Base-by-base conservation (phyloP, 768 basidiomycete genomes). In the Termitomyces sp. region DNA sequence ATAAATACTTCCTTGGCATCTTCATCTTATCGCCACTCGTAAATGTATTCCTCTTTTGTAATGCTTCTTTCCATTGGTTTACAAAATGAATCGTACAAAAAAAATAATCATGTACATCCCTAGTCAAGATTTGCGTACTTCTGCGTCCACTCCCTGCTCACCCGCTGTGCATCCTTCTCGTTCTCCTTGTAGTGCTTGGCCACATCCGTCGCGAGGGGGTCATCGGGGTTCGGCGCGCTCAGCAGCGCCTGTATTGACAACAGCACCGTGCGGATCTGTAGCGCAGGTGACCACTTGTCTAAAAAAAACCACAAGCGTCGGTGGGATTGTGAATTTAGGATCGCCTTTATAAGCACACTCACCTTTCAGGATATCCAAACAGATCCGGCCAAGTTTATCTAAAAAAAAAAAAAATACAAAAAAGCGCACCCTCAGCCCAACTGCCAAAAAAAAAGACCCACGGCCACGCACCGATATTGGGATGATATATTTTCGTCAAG, bases 261-360 rank as follows among this genome's bases (percentile, higher is more conserved):
- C 60, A 99, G 81, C 55, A 99, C 97, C 1, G 97, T 99, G 67
- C 97, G 90, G 77, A 99, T 99, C 74, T 99, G 97, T 18, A 99
- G 82, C 0, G 97, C 97, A 20, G 97, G 97, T 11, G 95, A 97
- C 97, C 97, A 99, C 81, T 98, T 98, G 76, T 99, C 97, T 94
- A 68, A 18, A 45, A 38, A 45, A 45, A 8, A 45, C 9, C 28
- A 49, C 50, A 49, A 15, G 12, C 49, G 44, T 58, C 55, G 39
- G 50, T 61, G n/a, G n/a, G n/a, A n/a, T n/a, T n/a, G n/a, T n/a
- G n/a, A n/a, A n/a, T n/a, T n/a, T n/a, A n/a, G n/a, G n/a, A n/a
- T n/a, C n/a, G n/a, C n/a, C n/a, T n/a, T n/a, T n/a, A n/a, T n/a
- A n/a, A n/a, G n/a, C n/a, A n/a, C n/a, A n/a, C 81, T 51, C 68